phyloP scores from a whole-genome alignment of 2,329 filamentous ascomycete genomes.

The Pyrenochaeta sp. region DNA sequence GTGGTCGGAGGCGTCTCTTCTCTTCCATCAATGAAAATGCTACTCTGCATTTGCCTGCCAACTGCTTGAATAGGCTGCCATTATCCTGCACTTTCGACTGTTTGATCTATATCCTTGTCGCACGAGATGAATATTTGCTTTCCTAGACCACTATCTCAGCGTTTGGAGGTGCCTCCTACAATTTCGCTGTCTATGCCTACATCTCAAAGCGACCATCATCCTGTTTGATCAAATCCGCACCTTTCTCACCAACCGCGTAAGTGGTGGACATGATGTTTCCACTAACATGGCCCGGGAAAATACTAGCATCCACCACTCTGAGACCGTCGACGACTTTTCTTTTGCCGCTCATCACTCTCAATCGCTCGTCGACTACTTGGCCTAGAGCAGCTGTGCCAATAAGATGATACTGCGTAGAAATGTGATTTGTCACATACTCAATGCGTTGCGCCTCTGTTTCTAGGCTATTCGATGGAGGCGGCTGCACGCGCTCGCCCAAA shows the following conservation, averaged over 20 bases:
- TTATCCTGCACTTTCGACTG: no score
- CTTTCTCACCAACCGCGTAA: background rate
- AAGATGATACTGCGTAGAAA: background rate
- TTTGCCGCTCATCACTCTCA: background rate
- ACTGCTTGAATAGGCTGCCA: no score
- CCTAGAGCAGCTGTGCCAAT: background rate
- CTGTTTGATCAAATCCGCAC: background rate
- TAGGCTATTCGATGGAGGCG: background rate
- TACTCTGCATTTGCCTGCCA: no score
- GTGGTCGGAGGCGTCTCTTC: no score
- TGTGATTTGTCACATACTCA: background rate
- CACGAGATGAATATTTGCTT: background rate
- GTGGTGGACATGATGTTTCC: background rate
- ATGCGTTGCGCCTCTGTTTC: background rate
- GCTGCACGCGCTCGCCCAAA: background rate
- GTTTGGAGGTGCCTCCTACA: background rate
- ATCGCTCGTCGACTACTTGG: background rate
- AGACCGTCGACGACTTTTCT: background rate
- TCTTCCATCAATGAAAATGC: no score
- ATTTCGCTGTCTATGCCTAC: background rate
- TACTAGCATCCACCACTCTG: conserved; percentile 1
- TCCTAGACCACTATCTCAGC: background rate
- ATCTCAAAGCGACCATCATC: background rate
- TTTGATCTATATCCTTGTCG: no score
- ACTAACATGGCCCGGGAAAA: conserved; percentile 1